Base-by-base conservation (phyloP, 23 red algal genomes). In the Cyanidioschyzon merolae region DNA sequence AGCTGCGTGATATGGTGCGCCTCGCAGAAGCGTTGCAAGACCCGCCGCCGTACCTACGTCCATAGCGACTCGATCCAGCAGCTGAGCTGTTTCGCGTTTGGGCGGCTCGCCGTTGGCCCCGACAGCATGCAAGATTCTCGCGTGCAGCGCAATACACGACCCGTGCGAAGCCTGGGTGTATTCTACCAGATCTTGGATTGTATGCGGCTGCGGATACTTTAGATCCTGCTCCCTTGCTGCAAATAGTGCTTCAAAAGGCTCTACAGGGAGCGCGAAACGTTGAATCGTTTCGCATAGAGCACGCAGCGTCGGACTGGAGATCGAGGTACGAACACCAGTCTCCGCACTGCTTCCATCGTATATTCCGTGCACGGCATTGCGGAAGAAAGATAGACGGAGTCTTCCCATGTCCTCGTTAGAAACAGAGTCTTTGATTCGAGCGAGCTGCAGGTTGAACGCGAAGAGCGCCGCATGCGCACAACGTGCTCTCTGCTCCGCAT, bases 391-490 rank as follows among this genome's bases (percentile, higher is more conserved):
- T 27, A 71, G 7, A 25, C 63, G 63, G 7, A 71, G 32, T 35
- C 63, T 7, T 71, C 63, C 63, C n/a, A 71, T 25, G 63, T 71
- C 63, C 29, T 71, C 63, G 29, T 71, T 71, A 7, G 63, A 27
- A 7, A 71, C 63, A 7, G 63, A 15, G 63, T 71, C 63, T 35
- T 71, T 71, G 63, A 71, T 71, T 25, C 63, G 63, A 25, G 63
- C 63, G 7, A 71, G 63, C 32, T 71, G 63, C 29, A 71, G 12
- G n/a, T 32, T 25, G 63, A 71, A 71, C 63, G 63, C 63, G 63
- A 25, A 35, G 2, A 71, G 29, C 29, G 63, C 7, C 29, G 63
- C 63, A 27, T 71, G 63, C 3, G 63, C 63, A 25, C 21, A 35
- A 25, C 63, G 63, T 32, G 63, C 12, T 7, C 30, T 27, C 3